These are phyloP conservation scores for Mycocentrospora acerina DNA, from an alignment of 2,329 filamentous ascomycete genomes.

Conservation along the genomic window DNA sequence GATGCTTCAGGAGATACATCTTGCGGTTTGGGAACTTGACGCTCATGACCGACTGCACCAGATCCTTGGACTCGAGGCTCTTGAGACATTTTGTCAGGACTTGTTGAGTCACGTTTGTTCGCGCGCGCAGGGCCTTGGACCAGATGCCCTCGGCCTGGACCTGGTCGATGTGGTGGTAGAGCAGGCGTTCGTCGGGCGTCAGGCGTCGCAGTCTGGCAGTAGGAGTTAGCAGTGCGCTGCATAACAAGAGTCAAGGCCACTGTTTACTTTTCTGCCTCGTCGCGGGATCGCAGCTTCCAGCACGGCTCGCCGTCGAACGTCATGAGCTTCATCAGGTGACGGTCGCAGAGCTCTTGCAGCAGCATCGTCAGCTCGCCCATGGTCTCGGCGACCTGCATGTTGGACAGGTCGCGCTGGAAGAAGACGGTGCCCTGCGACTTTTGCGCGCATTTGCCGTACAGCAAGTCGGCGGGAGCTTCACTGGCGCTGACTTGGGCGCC, in stretches of 20 bases:
- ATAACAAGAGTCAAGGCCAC: neutral
- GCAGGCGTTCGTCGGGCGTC: conserved; percentile 72
- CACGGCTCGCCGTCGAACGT: conserved; percentile 39
- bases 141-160: conserved; percentile 85
- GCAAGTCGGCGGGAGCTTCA: conserved; percentile 29
- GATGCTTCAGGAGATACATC: conserved; percentile 89
- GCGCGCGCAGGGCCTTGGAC: conserved; percentile 79
- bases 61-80: conserved; percentile 75
- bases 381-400: conserved; percentile 39
- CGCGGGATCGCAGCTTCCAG: conserved; percentile 38
- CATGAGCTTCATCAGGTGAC: conserved; percentile 42
- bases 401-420: conserved; percentile 43
- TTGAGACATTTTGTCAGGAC: conserved; percentile 81
- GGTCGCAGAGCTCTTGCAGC: conserved; percentile 36
- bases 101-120: conserved; percentile 80
- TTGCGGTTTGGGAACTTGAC: conserved; percentile 89
- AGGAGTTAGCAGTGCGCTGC: conserved; percentile 9
- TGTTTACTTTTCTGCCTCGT: conserved; percentile 41
- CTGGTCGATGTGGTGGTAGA: conserved; percentile 88
- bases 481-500: conserved; percentile 8
- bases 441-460: conserved; percentile 43
- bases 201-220: conserved; percentile 46
- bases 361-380: conserved; percentile 34
- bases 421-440: conserved; percentile 39
- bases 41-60: conserved; percentile 87